Evolutionary conservation across 257 asterid species (phyloP), one percentile per base, ranked within the genome.

Genomic region (Solanum piurae): DNA sequence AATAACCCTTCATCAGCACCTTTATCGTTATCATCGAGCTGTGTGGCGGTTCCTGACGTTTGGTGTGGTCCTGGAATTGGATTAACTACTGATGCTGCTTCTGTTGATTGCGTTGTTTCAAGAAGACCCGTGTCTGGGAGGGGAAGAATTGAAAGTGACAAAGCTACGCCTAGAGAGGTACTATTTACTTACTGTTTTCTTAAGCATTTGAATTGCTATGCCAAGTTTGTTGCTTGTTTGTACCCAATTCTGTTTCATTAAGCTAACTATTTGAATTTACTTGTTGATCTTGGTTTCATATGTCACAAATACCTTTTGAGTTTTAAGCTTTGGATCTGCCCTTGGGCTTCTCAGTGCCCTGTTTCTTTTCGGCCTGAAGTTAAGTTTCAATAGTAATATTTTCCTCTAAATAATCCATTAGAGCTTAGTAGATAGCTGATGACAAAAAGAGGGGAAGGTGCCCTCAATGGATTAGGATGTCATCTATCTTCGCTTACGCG

Each of bases 41-140:
- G 88, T 33, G 88, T 90, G 87, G 87, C 89, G 74, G 95, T 86
- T 49, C 95, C 98, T 85, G 99, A 96, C 93, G 98, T 94, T 84
- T 95, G 98, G 97, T 93, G 99, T 90, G 94, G 94, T 46, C 95
- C 98, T 82, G 97, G 98, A 37, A 91, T 92, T 79, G 96, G 95
- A 12, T 49, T 93, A 20, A 86, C 94, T 34, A 92, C 94, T 29
- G 98, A 93, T 90, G 98, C 98, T 64, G 93, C 97, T 66, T 93
- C 98, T 89, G 98, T 96, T 76, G 98, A 95, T 90, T 94, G 95
- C 89, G 99, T 94, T 66, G 97, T 94, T 93, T 92, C 98, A 42
- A 93, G 94, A 84, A 94, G 98, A 88, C 95, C 96, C 49, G 88
- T 86, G 20, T 86, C 91, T 77, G 89, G 92, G 1, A 94, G 96